Evolutionary conservation across 192 early-diverging fungal species (phyloP).

Genomic region (Gaertneriomyces semiglobifer): DNA sequence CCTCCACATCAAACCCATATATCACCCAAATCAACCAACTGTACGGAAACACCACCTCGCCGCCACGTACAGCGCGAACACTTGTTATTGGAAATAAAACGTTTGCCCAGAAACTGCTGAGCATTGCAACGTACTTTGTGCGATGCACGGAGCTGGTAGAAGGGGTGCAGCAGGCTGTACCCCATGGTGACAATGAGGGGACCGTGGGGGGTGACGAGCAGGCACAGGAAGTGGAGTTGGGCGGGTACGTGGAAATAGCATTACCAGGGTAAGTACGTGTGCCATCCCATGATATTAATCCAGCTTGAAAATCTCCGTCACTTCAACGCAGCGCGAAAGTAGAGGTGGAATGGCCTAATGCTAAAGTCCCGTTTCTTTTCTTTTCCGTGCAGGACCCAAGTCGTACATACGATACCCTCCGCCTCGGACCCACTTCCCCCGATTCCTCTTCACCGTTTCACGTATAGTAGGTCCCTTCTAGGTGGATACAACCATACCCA

Average conservation of each 20-base stretch:
- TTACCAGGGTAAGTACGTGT: not conserved
- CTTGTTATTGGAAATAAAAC: conserved; percentile 13
- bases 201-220: not conserved
- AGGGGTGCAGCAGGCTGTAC: conserved; percentile 22
- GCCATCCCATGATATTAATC: too few relatives aligned
- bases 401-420: conserved; percentile 9
- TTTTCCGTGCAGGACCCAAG: not conserved
- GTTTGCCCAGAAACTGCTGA: conserved; percentile 11
- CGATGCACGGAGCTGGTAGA: conserved; percentile 33
- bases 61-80: conserved; percentile 8
- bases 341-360: not conserved
- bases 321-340: not conserved
- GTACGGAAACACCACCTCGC: conserved; percentile 24
- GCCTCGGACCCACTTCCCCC: not conserved
- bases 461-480: conserved; percentile 8
- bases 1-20: conserved; percentile 25
- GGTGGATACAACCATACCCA: not conserved
- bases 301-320: not conserved
- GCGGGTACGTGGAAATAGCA: conserved; percentile 1
- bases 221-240: not conserved
- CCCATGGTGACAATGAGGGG: not conserved
- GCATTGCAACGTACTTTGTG: conserved; percentile 30
- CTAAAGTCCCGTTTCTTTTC: not conserved
- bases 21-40: conserved; percentile 29
- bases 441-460: not conserved